phyloP scores from a whole-genome alignment of 2,329 filamentous ascomycete genomes.

The Apiospora saccharicola region DNA sequence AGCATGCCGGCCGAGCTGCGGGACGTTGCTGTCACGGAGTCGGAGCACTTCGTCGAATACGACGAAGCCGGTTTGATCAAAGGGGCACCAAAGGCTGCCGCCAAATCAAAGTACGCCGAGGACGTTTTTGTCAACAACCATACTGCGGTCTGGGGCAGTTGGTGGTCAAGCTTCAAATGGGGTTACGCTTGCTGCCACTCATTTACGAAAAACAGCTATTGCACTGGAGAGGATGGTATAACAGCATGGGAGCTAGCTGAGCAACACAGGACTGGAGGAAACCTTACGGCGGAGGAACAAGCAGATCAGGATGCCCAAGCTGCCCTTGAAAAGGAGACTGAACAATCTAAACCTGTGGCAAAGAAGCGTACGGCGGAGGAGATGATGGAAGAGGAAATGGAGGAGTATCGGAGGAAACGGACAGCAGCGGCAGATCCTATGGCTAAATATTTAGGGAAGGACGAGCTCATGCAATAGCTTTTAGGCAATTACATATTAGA shows the following conservation, averaged over 20 bases:
- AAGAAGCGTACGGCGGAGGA: slow-evolving; percentile 82
- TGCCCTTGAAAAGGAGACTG: slow-evolving; percentile 31
- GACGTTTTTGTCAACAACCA: slow-evolving; percentile 92
- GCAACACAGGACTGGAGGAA: slow-evolving; percentile 58
- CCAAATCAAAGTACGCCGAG: slow-evolving; percentile 91
- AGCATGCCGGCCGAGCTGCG: slow-evolving; percentile 67
- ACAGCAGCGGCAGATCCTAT: slow-evolving; percentile 83
- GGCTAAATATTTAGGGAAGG: slow-evolving; percentile 79
- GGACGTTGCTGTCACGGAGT: slow-evolving; percentile 76
- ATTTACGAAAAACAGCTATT: slow-evolving; percentile 94
- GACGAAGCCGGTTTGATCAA: slow-evolving; percentile 91
- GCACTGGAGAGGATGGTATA: slow-evolving; percentile 90
- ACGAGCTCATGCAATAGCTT: slow-evolving; percentile 63
- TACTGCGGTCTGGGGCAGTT: slow-evolving; percentile 91
- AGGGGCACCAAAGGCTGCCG: slow-evolving; percentile 77
- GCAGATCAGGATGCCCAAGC: slow-evolving; percentile 34
- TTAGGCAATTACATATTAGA: neutral
- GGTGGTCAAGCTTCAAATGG: slow-evolving; percentile 97
- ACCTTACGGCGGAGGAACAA: slow-evolving; percentile 44
- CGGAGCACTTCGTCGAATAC: slow-evolving; percentile 91
- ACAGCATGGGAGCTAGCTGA: slow-evolving; percentile 81
- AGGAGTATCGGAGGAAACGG: slow-evolving; percentile 81
- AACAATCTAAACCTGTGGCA: slow-evolving; percentile 37
- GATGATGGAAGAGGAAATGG: slow-evolving; percentile 86
- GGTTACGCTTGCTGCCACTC: slow-evolving; percentile 96